Conservation (phyloP, 2,329 filamentous ascomycete species). For the Periconia digitata region DNA sequence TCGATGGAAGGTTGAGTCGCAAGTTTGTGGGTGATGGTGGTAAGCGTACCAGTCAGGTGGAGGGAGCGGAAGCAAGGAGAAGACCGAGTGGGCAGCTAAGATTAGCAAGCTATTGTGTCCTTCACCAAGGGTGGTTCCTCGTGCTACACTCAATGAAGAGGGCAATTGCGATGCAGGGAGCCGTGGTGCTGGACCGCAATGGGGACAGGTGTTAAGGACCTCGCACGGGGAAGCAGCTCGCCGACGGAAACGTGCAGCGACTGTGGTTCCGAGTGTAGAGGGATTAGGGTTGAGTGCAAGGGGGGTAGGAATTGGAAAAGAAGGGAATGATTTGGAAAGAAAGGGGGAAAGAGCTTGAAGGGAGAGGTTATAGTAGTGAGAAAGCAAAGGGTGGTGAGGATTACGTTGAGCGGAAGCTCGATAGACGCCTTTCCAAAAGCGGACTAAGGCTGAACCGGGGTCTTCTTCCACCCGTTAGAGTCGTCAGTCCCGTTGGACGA, state of each 20-base stretch:
- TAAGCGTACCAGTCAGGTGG: neutral
- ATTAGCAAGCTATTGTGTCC: neutral
- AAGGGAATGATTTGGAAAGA: neutral
- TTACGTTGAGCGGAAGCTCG: constrained; percentile 8
- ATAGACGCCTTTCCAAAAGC: constrained; percentile 5
- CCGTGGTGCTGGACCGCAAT: neutral
- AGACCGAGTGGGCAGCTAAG: neutral
- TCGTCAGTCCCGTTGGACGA: neutral
- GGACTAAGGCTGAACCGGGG: constrained; percentile 5
- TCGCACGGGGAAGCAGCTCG: constrained; percentile 18
- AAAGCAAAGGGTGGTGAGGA: constrained; percentile 5
- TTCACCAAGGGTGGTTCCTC: neutral
- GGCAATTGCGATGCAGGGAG: neutral
- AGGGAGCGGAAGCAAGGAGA: neutral
- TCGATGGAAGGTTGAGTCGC: neutral
- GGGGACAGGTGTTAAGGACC: constrained; percentile 9
- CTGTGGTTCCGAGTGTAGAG: neutral
- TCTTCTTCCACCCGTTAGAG: constrained; percentile 2
- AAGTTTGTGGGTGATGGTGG: no score
- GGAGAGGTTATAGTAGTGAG: constrained; percentile 1
- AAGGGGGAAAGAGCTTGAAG: neutral
- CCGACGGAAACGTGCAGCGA: constrained; percentile 15
- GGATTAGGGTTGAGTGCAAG: neutral
- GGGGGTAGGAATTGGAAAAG: neutral
- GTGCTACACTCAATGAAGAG: neutral